Evolutionary conservation across 202 grass and related monocot species (phyloP), one percentile per base, ranked within the genome.

Genomic region (Panicum virgatum): DNA sequence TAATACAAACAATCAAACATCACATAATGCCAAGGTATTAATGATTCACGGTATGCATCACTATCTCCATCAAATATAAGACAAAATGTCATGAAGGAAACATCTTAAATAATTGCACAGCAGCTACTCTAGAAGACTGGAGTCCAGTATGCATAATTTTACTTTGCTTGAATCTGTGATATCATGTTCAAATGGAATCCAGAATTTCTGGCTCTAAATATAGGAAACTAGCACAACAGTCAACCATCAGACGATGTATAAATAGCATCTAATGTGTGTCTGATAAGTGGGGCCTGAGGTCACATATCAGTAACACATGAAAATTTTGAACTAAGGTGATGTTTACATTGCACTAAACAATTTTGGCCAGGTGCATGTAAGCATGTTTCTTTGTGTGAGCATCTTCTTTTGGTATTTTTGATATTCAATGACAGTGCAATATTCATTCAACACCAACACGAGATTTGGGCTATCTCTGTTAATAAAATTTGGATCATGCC

Each of bases 371-470:
- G 5, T 69, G 53, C 48, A 43, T n/a, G n/a, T n/a, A n/a, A n/a
- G n/a, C n/a, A n/a, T 34, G 61, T 44, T 66, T 60, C 61, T 65
- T 75, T 32, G n/a, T 45, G 18, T 64, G 37, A 83, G 34, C 27
- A 73, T 27, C 7, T 76, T 63, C 64, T 62, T 72, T 66, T 74
- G 32, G 12, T 58, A 75, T 30, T 67, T 72, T 63, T 6, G 64
- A 66, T n/a, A 75, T 50, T 16, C 22, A 73, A 66, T 58, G 11
- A 20, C n/a, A 63, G n/a, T 58, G 38, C 59, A 30, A 42, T 75
- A 60, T 39, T 60, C 37, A 60, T 60, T 57, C 19, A 27, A 19
- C 22, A 59, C 39, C 52, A 66, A 23, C 47, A 40, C 14, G 0
- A 47, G 29, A 45, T 52, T 63, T 73, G 32, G 11, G 29, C 54